phyloP scores from a whole-genome alignment of 257 asterid genomes.

The Primulina eburnea region DNA sequence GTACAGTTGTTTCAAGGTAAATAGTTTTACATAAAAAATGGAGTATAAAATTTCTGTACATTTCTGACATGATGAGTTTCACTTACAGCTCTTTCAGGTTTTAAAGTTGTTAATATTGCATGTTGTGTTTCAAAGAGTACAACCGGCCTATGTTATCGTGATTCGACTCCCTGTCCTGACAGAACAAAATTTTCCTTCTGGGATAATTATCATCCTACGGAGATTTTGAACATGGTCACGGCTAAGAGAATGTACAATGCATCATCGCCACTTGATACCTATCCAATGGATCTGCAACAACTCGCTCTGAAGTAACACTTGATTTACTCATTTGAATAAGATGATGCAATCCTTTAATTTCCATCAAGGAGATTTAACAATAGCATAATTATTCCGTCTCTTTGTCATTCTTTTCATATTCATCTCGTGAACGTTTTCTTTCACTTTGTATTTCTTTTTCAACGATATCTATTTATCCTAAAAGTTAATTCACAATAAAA shows the following conservation, averaged over 20 bases:
- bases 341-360: too few relatives aligned
- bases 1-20: too few relatives aligned
- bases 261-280: not conserved
- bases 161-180: not conserved
- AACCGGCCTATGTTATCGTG: not conserved
- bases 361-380: too few relatives aligned
- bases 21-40: too few relatives aligned
- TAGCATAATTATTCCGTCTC: too few relatives aligned
- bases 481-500: too few relatives aligned
- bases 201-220: not conserved
- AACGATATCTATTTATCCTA: too few relatives aligned
- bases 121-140: not conserved
- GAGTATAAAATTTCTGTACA: too few relatives aligned
- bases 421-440: too few relatives aligned
- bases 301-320: not conserved
- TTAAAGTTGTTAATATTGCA: not conserved
- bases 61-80: not conserved
- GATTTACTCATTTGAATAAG: too few relatives aligned
- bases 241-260: not conserved
- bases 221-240: not conserved
- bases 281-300: not conserved
- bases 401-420: too few relatives aligned
- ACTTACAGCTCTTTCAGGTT: not conserved
- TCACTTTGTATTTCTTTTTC: too few relatives aligned
- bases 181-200: not conserved